Evolutionary conservation across 129 eudicot genomes (phyloP).

Genomic region (Flaveria brownii): DNA sequence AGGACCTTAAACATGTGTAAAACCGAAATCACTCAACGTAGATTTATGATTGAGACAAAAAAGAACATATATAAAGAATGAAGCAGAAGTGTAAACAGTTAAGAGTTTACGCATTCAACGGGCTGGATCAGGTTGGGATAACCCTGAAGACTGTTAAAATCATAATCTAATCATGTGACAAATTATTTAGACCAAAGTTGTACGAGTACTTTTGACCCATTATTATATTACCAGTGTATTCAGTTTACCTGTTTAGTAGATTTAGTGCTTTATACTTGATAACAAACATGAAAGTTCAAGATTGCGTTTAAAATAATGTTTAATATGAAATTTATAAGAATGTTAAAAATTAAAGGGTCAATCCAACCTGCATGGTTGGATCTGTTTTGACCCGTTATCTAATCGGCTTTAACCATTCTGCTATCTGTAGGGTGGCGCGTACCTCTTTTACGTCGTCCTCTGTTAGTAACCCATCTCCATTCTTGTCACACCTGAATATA

Average conservation of each 20-base stretch:
- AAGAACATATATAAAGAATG: neutral
- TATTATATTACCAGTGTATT: neutral
- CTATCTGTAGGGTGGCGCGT: slow-evolving; percentile 6
- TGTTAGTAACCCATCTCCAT: slow-evolving; percentile 85
- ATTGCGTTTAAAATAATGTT: neutral
- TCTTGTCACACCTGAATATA: slow-evolving; percentile 91
- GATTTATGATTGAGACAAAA: neutral
- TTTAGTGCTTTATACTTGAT: neutral
- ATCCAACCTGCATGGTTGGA: neutral
- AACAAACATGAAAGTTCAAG: too few relatives aligned
- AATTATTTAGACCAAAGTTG: neutral
- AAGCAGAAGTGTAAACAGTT: too few relatives aligned
- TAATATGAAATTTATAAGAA: neutral
- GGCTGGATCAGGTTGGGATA: neutral
- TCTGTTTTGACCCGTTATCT: neutral
- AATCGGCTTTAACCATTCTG: neutral
- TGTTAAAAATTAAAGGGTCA: neutral
- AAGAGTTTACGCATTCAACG: neutral
- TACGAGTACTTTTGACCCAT: neutral
- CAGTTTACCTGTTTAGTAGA: neutral
- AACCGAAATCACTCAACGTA: slow-evolving; percentile 17
- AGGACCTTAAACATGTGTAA: slow-evolving; percentile 56
- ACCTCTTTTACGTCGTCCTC: slow-evolving; percentile 98
- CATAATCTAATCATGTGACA: neutral
- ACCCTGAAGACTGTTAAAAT: neutral